phyloP scores from a whole-genome alignment of 1,284 basidiomycete species.

The Irpex rosettiformis region DNA sequence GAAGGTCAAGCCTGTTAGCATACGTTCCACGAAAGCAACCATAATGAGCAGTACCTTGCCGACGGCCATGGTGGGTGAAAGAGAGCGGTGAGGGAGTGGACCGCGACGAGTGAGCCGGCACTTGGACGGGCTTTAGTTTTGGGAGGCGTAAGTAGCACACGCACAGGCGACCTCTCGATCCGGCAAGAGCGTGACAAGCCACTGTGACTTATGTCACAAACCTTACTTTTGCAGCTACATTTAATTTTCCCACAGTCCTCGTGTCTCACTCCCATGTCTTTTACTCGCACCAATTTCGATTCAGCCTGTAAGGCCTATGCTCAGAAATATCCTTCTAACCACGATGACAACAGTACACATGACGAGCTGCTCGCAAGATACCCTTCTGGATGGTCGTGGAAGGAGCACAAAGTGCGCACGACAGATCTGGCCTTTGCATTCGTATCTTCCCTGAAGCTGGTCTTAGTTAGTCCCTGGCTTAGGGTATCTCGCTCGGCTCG shows the following conservation, averaged over 20 bases:
- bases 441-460: slow-evolving; percentile 18
- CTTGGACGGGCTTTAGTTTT: slow-evolving; percentile 52
- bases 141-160: slow-evolving; percentile 15
- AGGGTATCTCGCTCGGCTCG: slow-evolving; percentile 48
- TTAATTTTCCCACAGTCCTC: slow-evolving; percentile 39
- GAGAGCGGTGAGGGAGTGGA: slow-evolving; percentile 38
- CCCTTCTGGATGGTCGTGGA: slow-evolving; percentile 48
- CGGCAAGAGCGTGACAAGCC: slow-evolving; percentile 11
- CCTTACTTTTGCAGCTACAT: slow-evolving; percentile 26
- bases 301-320: slow-evolving; percentile 55
- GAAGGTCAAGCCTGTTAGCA: slow-evolving; percentile 14
- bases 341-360: background rate
- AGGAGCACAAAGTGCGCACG: slow-evolving; percentile 45
- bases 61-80: slow-evolving; percentile 75
- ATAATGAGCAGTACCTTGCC: slow-evolving; percentile 65
- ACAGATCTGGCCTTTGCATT: slow-evolving; percentile 13
- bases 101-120: slow-evolving; percentile 44
- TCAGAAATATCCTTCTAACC: slow-evolving; percentile 24
- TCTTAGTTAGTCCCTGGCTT: slow-evolving; percentile 33
- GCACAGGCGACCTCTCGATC: slow-evolving; percentile 6
- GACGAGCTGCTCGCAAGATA: slow-evolving; percentile 8
- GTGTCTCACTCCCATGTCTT: slow-evolving; percentile 47
- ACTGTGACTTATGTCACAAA: slow-evolving; percentile 23
- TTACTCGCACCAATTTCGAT: slow-evolving; percentile 62
- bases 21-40: background rate